Evolutionary conservation across 2,329 filamentous ascomycete genomes (phyloP).

Genomic region (Clarireedia hainanense): DNA sequence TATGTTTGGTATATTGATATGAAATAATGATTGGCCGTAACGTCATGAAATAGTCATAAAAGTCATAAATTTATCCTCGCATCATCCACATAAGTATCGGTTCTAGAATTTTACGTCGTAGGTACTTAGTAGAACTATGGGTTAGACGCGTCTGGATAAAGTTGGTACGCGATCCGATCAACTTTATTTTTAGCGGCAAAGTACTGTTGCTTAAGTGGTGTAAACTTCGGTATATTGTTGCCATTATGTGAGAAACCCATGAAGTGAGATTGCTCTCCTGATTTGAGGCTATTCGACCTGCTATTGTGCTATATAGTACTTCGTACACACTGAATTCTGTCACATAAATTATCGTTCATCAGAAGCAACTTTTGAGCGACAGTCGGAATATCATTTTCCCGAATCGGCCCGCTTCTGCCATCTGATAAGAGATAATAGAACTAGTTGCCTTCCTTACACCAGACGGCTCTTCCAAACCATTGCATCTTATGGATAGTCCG

Average conservation of each 20-base stretch:
- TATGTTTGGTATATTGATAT: neutral
- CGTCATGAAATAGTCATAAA: neutral
- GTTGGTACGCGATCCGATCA: neutral
- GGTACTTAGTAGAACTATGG: neutral
- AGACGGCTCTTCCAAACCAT: neutral
- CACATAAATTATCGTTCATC: too few species aligned
- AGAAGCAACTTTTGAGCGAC: too few species aligned
- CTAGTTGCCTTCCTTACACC: neutral
- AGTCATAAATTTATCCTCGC: neutral
- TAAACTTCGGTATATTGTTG: too few species aligned
- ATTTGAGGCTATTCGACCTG: too few species aligned
- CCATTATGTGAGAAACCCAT: too few species aligned
- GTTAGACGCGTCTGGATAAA: neutral
- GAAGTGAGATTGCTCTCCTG: too few species aligned
- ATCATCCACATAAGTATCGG: neutral
- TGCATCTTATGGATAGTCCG: constrained; percentile 26
- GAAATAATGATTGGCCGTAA: neutral
- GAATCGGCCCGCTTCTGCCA: too few species aligned
- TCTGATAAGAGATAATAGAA: neutral
- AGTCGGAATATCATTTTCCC: too few species aligned
- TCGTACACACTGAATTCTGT: too few species aligned
- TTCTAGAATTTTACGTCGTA: neutral
- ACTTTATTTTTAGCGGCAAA: neutral
- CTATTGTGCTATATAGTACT: too few species aligned
- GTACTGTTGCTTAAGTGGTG: too few species aligned